phyloP scores from a whole-genome alignment of 306 rosid species.

The Begonia loranthoides region DNA sequence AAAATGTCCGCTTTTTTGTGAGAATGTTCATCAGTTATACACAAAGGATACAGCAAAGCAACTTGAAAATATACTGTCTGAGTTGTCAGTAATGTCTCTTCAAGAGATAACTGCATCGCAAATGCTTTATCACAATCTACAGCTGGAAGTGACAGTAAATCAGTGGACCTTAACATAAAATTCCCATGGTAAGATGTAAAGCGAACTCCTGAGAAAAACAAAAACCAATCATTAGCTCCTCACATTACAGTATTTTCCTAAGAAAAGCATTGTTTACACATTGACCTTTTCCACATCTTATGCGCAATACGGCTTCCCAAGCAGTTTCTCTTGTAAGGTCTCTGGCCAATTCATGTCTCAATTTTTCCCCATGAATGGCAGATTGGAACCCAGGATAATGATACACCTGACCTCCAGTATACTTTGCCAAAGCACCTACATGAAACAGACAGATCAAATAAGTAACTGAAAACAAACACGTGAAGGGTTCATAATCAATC shows the following conservation, averaged over 20 bases:
- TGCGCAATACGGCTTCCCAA: constrained; percentile 99
- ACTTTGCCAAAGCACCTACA: constrained; percentile 93
- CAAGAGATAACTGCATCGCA: constrained; percentile 88
- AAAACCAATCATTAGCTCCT: constrained; percentile 15
- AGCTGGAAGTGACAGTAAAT: constrained; percentile 94
- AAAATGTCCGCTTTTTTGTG: too few relatives aligned
- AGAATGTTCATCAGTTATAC: constrained; percentile 1
- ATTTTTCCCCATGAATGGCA: constrained; percentile 74
- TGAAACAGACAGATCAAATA: constrained; percentile 7
- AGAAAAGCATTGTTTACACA: constrained; percentile 5
- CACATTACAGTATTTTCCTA: not conserved
- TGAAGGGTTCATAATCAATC: too few relatives aligned
- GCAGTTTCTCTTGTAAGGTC: constrained; percentile 97
- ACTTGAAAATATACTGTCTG: constrained; percentile 95
- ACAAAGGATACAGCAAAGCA: constrained; percentile 93
- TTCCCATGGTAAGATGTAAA: constrained; percentile 89
- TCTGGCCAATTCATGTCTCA: constrained; percentile 82
- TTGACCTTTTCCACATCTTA: constrained; percentile 93
- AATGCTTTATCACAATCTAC: constrained; percentile 99
- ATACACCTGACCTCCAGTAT: constrained; percentile 90
- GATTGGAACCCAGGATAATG: constrained; percentile 81
- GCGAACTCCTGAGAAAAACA: constrained; percentile 63
- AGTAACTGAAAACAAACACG: not conserved
- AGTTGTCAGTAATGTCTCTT: constrained; percentile 80
- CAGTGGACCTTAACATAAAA: constrained; percentile 96